Evolutionary conservation across 345 rosid genomes (phyloP).

Genomic region (Citrus inodora): DNA sequence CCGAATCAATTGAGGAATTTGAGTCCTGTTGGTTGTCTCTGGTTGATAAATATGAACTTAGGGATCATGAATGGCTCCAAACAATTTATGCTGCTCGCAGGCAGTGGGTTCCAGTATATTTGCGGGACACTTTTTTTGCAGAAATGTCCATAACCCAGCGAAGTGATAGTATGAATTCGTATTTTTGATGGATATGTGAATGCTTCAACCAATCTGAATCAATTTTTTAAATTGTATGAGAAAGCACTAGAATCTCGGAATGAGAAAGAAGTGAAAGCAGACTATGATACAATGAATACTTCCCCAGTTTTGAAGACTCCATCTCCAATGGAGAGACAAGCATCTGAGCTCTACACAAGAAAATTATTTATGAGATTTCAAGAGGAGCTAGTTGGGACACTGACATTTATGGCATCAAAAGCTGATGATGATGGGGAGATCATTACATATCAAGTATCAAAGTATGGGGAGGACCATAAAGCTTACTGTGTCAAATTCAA

Average conservation of each 20-base stretch:
- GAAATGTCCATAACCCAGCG: constrained; percentile 50
- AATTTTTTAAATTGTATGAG: constrained; percentile 44
- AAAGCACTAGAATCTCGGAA: constrained; percentile 45
- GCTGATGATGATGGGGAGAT: constrained; percentile 38
- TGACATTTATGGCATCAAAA: constrained; percentile 44
- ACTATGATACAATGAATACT: constrained; percentile 47
- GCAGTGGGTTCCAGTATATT: constrained; percentile 56
- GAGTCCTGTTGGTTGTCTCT: constrained; percentile 50
- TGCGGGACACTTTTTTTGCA: constrained; percentile 48
- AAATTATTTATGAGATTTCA: constrained; percentile 48
- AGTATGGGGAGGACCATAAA: constrained; percentile 51
- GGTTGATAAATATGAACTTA: constrained; percentile 41
- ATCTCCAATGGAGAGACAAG: constrained; percentile 63
- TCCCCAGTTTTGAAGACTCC: constrained; percentile 45
- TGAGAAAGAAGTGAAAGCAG: constrained; percentile 55
- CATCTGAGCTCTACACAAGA: constrained; percentile 44
- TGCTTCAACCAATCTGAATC: constrained; percentile 42
- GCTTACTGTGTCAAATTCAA: constrained; percentile 43
- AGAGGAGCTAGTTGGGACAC: constrained; percentile 54
- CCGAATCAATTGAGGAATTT: constrained; percentile 50
- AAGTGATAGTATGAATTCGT: constrained; percentile 47
- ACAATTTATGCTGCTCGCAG: constrained; percentile 39
- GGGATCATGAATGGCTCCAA: constrained; percentile 54
- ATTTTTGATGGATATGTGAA: constrained; percentile 53
- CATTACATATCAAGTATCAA: constrained; percentile 41